Evolutionary conservation across 2,329 filamentous ascomycete genomes (phyloP), one percentile per base, ranked within the genome.

Genomic region (Ophiosphaerella korrae): DNA sequence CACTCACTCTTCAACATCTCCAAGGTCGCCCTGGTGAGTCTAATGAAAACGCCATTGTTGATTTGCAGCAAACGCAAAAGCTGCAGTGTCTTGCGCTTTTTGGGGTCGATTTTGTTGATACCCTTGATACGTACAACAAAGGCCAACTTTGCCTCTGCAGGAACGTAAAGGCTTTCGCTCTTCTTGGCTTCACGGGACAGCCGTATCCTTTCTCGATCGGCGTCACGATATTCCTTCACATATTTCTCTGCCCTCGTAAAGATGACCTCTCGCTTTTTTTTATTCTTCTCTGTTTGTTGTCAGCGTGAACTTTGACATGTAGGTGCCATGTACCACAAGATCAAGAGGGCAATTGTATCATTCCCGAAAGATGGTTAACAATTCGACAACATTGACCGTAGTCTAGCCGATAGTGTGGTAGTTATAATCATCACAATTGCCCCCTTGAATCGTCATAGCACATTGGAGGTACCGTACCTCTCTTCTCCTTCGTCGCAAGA

Each of bases 91-190:
- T 99, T 99, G 86, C 94, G 92, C 81, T 95, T 95, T 90, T 99
- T 97, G 72, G 94, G 94, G 77, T 95, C 88, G 74, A 99, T 97
- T 90, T 99, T 99, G 90, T 97, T 97, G 92, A 99, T 97, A 96
- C 88, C 94, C 91, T 99, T 99, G 86, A 99, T 99, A 79, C 94
- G 93, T 80, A 97, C 83, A 73, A 99, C 87, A 79, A 99, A 99
- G 83, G 93, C 92, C 75, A 99, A 84, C 83, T 96, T 97, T 77
- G 90, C 82, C 86, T 99, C 92, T 63, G 90, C 92, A 63, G 91
- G 88, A 69, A 99, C 89, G 81, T 95, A 94, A 86, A 93, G 94
- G 77, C 86, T 89, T 78, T 93, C 93, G 75, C 90, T 87, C 80
- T 90, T 84, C 86, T 96, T 96, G 80, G 92, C 90, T 65, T 92